Base-by-base conservation (phyloP, 2,329 filamentous ascomycete species). In the Colletotrichum horii region DNA sequence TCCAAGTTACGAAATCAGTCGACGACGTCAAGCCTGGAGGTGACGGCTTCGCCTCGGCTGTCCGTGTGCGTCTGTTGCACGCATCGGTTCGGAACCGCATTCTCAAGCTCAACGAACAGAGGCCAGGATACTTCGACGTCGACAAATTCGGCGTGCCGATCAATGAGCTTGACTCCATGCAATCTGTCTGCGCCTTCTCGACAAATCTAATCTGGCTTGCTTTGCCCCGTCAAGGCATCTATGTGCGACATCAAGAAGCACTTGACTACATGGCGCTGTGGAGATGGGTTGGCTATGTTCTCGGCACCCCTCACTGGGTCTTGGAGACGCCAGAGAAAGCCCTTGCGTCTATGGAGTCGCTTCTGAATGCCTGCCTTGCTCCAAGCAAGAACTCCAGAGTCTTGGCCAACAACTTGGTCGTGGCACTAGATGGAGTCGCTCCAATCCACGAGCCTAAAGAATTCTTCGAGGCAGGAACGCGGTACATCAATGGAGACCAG, bases 61-160 rank as follows among this genome's bases (percentile, higher is more conserved):
- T 94, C 14, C 89, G 92, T 6, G 93, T 94, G 8, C 88, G 93
- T 14, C 85, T 94, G 2, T 86, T 94, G 4, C 93, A 94, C 79
- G 90, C 92, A 1, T 89, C 90, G 1, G 93, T 94, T 11, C 89
- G 93, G 7, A 86, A 89, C 71, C 88, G 91, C 14, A 93, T 94
- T 71, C 85, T 93, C 80, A 89, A 88, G 62, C 86, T 94, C 6
- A 88, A 88, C 32, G 81, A 85, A 22, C 82, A 88, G 61, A 84
- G 87, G 16, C 91, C 91, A 0, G 87, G 87, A 11, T 94, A 94
- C 81, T 94, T 91, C 81, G 86, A 92, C 69, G 82, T 91, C 6
- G 85, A 89, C 58, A 85, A 88, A 75, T 89, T 87, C 81, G 93
- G 93, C 4, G 86, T 93, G 2, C 93, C 93, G 7, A 68, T 68